Evolutionary conservation across 768 basidiomycete species (phyloP), one percentile per base, ranked within the genome.

Genomic region (Phlegmacium glaucopus): DNA sequence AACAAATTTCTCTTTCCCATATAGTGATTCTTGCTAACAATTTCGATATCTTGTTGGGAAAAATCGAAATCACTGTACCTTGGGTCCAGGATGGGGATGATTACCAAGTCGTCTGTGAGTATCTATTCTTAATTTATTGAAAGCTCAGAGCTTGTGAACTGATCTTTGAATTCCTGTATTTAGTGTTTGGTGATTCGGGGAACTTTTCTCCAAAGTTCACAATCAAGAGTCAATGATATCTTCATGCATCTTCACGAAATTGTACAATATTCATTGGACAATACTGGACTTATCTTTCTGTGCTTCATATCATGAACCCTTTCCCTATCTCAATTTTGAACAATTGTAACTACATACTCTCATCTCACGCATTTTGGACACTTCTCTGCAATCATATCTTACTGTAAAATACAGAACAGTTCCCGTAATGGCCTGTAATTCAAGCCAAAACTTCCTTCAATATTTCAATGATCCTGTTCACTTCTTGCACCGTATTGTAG

Each of bases 401-500:
- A 22, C 22, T 22, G 22, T 22, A 22, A 22, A 22, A 22, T 22
- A 2, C 5, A 2, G 22, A 22, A 22, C 22, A 22, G 22, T 22
- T 22, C 5, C 22, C 22, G 3, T 22, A 22, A 22, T 22, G 22
- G 22, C 22, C 22, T 3, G 22, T 22, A 22, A 22, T 22, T 44
- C 36, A 50, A 7, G 56, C 58, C 17, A 86, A 59, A 17, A 78
- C 65, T 51, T 80, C 78, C 50, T 77, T 72, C 45, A 87, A 59
- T 39, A 82, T 63, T 0, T 65, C 64, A 26, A 88, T 74, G 51
- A 90, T 82, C 56, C 53, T 68, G 45, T 79, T 62, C 1, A 87
- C 85, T 55, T 90, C 86, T 48, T 80, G 75, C 3, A 84, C 68
- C 0, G 88, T 90, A 57, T 90, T 89, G 56, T 90, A 88, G 55